Evolutionary conservation across 176 grass and related monocot genomes (phyloP).

Genomic region (Zoysia japonica): DNA sequence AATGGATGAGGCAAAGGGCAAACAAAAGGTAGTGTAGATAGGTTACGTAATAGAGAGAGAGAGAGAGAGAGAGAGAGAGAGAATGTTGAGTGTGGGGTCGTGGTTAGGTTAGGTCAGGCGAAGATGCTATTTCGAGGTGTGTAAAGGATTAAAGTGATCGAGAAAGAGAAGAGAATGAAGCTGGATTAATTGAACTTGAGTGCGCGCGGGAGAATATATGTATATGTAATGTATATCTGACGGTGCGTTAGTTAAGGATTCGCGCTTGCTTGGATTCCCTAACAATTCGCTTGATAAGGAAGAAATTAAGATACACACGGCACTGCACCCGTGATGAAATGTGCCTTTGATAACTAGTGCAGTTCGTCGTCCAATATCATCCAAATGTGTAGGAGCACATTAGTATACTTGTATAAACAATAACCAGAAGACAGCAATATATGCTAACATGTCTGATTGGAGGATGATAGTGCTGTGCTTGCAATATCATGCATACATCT

Average conservation of each 20-base stretch:
- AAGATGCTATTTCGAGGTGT: constrained; percentile 32
- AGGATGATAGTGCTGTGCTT: no score
- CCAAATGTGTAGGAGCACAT: no score
- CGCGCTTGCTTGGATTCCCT: background rate
- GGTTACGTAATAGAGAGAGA: background rate
- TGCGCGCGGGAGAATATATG: constrained; percentile 36
- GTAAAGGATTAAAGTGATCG: background rate
- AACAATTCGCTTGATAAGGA: constrained; percentile 43
- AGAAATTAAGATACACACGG: background rate
- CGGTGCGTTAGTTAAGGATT: constrained; percentile 39
- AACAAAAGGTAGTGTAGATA: background rate
- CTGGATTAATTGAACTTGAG: constrained; percentile 26
- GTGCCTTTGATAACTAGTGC: no score
- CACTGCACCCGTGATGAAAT: no score
- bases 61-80: no score
- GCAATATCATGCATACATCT: no score
- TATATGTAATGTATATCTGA: background rate
- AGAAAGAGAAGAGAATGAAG: background rate
- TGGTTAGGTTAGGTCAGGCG: constrained; percentile 43
- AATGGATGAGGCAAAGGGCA: background rate
- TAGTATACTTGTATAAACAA: no score
- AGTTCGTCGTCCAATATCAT: no score
- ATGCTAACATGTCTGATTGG: no score
- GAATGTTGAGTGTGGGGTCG: constrained; percentile 10
- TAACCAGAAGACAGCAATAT: no score